Conservation (phyloP, 1,284 basidiomycete species). For the Cryptococcus hybrid region DNA sequence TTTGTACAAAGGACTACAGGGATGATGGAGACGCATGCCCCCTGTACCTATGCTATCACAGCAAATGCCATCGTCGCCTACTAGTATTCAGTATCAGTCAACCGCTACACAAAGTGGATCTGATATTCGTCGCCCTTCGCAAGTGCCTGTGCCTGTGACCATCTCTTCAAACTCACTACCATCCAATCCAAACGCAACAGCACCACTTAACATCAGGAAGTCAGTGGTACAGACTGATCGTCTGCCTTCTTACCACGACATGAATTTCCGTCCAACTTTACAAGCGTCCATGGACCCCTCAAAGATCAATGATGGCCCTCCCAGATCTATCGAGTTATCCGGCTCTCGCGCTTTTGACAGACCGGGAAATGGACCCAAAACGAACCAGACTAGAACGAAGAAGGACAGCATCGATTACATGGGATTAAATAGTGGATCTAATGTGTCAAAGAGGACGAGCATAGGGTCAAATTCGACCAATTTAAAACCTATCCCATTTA, state of each 20-base stretch:
- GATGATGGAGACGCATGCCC: background rate
- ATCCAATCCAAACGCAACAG: background rate
- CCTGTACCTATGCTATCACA: background rate
- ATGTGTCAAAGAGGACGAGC: background rate
- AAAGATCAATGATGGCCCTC: too few species aligned
- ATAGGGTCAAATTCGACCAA: background rate
- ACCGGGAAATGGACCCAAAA: too few species aligned
- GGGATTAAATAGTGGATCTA: background rate
- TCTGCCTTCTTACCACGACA: constrained; percentile 3
- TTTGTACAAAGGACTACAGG: background rate
- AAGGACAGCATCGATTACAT: too few species aligned
- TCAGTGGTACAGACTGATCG: background rate
- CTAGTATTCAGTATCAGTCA: too few species aligned
- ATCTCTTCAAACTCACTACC: background rate
- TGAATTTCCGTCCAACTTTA: too few species aligned
- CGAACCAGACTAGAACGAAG: too few species aligned
- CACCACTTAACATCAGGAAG: constrained; percentile 3
- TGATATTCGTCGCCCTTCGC: background rate
- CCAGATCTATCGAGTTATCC: too few species aligned
- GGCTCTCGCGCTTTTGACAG: too few species aligned
- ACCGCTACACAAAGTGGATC: background rate
- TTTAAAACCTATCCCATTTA: background rate
- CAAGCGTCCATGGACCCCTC: too few species aligned
- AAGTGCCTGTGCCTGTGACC: background rate
- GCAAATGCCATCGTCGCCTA: too few species aligned